Base-by-base conservation (phyloP, 2,329 filamentous ascomycete species). In the Verticillium longisporum region DNA sequence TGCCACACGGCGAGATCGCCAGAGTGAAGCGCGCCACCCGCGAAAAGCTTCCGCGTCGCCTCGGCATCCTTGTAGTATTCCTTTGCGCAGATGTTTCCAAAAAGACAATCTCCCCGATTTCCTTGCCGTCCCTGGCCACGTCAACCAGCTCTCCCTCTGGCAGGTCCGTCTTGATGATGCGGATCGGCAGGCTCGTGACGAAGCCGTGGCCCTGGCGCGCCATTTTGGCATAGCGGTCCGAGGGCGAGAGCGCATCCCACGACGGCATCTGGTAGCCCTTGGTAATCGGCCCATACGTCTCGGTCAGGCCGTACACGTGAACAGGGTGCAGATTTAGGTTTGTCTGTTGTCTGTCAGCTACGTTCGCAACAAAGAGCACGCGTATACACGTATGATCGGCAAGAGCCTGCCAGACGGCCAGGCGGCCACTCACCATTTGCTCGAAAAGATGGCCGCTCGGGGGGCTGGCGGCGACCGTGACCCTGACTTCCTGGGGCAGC, bases 201-300 rank as follows among this genome's bases (percentile, higher is more conserved):
- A 95, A 96, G 0, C 92, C 94, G 73, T 97, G 92, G 0, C 94
- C 95, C 75, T 99, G 95, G 4, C 94, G 84, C 5, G 95, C 94
- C 94, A 98, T 97, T 68, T 86, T 88, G 65, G 85, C 84, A 70
- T 93, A 99, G 73, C 90, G 92, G 64, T 97, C 91, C 33, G 89
- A 86, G 4, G 78, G 66, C 0, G 90, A 84, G 1, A 97, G 79
- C 0, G 73, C 70, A n/a, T 95, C 87, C 95, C 95, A 99, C 34
- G 84, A 80, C 0, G 92, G 91, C 76, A 98, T 83, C 61, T 89
- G 81, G 69, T 99, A 99, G 10, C 93, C 92, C 73, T 96, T 97
- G 1, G 93, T 98, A 63, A 97, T 94, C 10, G 95, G 95, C 0
- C 95, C 95, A 69, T 98, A 98, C 0, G 94, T 98, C 77, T 98